These are phyloP conservation scores for Chytridiales sp. DNA, from an alignment of 371 early-diverging fungal genomes.

Conservation along the genomic window DNA sequence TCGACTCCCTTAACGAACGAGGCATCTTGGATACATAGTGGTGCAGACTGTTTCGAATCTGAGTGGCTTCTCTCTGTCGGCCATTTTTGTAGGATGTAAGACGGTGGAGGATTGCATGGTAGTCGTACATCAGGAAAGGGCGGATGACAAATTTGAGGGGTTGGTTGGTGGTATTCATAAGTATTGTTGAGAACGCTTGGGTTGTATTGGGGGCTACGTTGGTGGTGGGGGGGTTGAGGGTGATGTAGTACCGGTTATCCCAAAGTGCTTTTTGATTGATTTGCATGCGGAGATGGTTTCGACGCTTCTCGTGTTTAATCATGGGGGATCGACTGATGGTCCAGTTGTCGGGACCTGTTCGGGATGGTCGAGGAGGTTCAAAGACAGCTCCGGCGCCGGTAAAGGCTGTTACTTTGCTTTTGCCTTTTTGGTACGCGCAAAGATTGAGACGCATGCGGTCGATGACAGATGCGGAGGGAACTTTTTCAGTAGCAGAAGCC, in stretches of 20 bases:
- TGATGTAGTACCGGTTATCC: constrained; percentile 24
- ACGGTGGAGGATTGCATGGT: constrained; percentile 15
- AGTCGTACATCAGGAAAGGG: constrained; percentile 17
- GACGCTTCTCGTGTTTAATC: neutral
- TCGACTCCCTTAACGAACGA: constrained; percentile 3
- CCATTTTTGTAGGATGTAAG: constrained; percentile 1
- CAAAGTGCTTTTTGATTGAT: constrained; percentile 5
- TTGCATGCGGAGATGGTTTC: neutral
- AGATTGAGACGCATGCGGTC: neutral
- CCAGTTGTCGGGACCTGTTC: constrained; percentile 7
- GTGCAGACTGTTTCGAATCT: neutral
- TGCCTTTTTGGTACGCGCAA: constrained; percentile 5
- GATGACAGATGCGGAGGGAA: neutral
- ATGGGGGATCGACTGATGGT: constrained; percentile 10
- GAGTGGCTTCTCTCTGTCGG: neutral
- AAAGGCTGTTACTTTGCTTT: neutral
- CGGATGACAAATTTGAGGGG: constrained; percentile 14
- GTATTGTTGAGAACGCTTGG: too few species aligned
- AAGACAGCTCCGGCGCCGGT: neutral
- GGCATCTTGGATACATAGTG: constrained; percentile 25
- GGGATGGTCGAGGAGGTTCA: neutral
- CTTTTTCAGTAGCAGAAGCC: neutral
- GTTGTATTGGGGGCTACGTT: too few species aligned
- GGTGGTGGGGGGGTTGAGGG: neutral
- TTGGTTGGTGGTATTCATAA: too few species aligned